Percentiles rank a stretch among this genome's conserved stretches.
These are phyloP conservation scores for Hypomyces rosellus DNA, from an alignment of 2,329 filamentous ascomycete species.

Conservation along the genomic window DNA sequence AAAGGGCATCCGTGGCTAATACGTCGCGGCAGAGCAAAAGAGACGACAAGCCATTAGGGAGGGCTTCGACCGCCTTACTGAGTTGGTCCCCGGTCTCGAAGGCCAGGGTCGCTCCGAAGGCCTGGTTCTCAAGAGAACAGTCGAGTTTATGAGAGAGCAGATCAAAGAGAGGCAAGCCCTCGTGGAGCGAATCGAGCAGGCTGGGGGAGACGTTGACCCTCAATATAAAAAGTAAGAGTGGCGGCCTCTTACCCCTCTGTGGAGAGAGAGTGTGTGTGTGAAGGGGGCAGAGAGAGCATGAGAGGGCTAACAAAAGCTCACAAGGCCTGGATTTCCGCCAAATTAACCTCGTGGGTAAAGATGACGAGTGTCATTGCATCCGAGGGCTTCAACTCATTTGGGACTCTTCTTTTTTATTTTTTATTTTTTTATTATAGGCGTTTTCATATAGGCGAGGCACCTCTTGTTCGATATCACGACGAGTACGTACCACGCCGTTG, in stretches of 20 bases:
- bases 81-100: conserved; percentile 72
- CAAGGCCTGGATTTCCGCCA: too few species aligned
- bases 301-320: too few species aligned
- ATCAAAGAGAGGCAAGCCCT: conserved; percentile 52
- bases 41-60: conserved; percentile 62
- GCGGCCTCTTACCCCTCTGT: background rate
- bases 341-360: too few species aligned
- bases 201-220: conserved; percentile 50
- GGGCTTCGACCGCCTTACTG: conserved; percentile 75
- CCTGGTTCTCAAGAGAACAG: conserved; percentile 67
- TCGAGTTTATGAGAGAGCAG: conserved; percentile 58
- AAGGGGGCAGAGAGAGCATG: too few species aligned
- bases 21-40: conserved; percentile 33
- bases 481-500: too few species aligned
- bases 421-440: too few species aligned
- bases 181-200: conserved; percentile 51
- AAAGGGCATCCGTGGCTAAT: conserved; percentile 10
- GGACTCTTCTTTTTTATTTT: too few species aligned
- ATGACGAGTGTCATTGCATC: too few species aligned
- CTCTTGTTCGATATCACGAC: too few species aligned
- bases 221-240: conserved; percentile 35
- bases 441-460: too few species aligned
- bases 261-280: too few species aligned
- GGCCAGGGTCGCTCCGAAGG: conserved; percentile 82
- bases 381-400: too few species aligned